phyloP scores from a whole-genome alignment of 2,329 filamentous ascomycete species.

The Blastomyces emzantsi region DNA sequence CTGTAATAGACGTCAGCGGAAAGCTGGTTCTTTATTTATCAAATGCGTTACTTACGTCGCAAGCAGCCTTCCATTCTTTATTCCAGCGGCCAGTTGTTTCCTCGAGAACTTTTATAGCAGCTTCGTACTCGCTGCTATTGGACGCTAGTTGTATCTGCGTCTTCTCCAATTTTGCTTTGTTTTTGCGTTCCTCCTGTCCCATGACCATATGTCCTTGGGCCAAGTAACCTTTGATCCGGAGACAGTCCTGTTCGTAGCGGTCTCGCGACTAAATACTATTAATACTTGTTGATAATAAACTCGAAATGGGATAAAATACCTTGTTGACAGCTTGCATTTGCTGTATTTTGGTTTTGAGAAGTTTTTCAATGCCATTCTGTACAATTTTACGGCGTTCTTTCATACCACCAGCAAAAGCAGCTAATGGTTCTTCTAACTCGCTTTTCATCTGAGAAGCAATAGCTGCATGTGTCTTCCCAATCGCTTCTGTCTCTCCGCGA shows the following conservation, averaged over 20 bases:
- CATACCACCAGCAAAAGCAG: slow-evolving; percentile 86
- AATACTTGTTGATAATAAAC: neutral
- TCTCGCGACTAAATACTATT: slow-evolving; percentile 60
- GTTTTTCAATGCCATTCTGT: slow-evolving; percentile 85
- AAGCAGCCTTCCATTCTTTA: slow-evolving; percentile 93
- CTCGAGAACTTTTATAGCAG: slow-evolving; percentile 83
- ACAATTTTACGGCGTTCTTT: slow-evolving; percentile 97
- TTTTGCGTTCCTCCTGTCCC: slow-evolving; percentile 97
- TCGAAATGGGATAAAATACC: slow-evolving; percentile 39
- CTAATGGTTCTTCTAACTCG: slow-evolving; percentile 86
- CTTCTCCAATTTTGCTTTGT: slow-evolving; percentile 98
- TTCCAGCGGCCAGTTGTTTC: slow-evolving; percentile 97
- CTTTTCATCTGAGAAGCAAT: slow-evolving; percentile 93
- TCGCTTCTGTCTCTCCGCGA: slow-evolving; percentile 79
- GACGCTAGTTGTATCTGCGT: slow-evolving; percentile 90
- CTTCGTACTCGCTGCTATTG: slow-evolving; percentile 89
- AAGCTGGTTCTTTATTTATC: neutral
- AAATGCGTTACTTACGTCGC: slow-evolving; percentile 48
- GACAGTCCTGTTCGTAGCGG: slow-evolving; percentile 91
- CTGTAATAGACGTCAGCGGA: slow-evolving; percentile 35
- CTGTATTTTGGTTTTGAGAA: slow-evolving; percentile 85
- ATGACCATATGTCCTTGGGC: slow-evolving; percentile 99
- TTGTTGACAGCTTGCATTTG: slow-evolving; percentile 91
- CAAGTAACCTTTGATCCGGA: slow-evolving; percentile 97
- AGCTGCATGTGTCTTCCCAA: slow-evolving; percentile 85